Evolutionary conservation across 2,329 filamentous ascomycete genomes (phyloP).

Genomic region (Apiospora malaysiana): DNA sequence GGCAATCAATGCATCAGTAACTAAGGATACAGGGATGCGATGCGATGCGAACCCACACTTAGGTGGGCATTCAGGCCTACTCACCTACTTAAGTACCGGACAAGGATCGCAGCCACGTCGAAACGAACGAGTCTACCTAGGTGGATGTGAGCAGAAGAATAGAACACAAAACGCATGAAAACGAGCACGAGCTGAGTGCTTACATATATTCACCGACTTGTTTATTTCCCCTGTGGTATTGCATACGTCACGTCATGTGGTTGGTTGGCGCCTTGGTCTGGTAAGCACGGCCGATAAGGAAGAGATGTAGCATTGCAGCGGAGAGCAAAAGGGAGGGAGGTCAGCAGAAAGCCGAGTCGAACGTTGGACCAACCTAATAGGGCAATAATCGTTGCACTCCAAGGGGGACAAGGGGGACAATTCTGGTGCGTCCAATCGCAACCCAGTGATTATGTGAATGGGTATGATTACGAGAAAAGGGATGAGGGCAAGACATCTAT

Average conservation of each 20-base stretch:
- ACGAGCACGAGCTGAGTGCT: not conserved
- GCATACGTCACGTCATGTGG: not conserved
- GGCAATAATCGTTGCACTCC: not conserved
- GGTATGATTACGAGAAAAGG: not conserved
- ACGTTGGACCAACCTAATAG: not conserved
- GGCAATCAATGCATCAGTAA: not conserved
- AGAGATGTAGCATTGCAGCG: slow-evolving; percentile 1
- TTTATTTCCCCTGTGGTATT: not conserved
- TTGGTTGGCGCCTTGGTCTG: not conserved
- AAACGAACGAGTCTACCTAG: not conserved
- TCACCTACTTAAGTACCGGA: too few species aligned
- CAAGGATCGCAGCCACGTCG: not conserved
- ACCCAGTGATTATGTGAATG: not conserved
- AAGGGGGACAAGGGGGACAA: not conserved
- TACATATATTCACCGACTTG: not conserved
- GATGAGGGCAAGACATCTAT: not conserved
- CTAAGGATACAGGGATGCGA: not conserved
- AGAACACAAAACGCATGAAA: not conserved
- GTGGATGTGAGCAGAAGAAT: not conserved
- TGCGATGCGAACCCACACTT: not conserved
- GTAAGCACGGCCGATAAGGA: not conserved
- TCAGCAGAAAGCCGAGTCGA: not conserved
- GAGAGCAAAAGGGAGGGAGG: not conserved
- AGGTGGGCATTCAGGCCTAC: too few species aligned
- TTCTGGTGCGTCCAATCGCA: not conserved